phyloP scores from a whole-genome alignment of 2,329 filamentous ascomycete genomes.

The Chrysoporthe deuterocubensis region DNA sequence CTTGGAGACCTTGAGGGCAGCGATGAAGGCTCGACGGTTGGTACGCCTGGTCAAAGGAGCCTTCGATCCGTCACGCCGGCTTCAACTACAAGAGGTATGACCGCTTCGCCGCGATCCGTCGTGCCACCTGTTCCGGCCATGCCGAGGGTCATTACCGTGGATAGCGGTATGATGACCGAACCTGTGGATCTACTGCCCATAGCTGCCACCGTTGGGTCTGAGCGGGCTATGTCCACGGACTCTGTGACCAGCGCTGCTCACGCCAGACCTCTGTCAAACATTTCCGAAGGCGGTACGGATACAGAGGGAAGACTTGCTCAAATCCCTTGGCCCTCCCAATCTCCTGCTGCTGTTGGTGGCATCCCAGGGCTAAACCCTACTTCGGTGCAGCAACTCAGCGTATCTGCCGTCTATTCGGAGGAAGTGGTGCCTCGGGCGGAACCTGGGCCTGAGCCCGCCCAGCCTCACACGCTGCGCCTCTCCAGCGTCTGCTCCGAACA shows the following conservation, averaged over 20 bases:
- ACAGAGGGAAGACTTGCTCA: constrained; percentile 57
- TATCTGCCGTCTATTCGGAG: constrained; percentile 52
- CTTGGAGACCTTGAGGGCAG: constrained; percentile 79
- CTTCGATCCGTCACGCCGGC: constrained; percentile 53
- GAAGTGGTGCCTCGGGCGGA: constrained; percentile 44
- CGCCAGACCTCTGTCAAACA: constrained; percentile 48
- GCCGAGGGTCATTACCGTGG: constrained; percentile 60
- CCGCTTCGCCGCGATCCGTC: constrained; percentile 45
- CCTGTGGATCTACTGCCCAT: constrained; percentile 47
- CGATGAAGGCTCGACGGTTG: constrained; percentile 69
- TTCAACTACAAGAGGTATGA: constrained; percentile 47
- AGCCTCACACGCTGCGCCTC: constrained; percentile 40
- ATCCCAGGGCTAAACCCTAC: constrained; percentile 35
- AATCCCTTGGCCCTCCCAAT: constrained; percentile 58
- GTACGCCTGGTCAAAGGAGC: constrained; percentile 58
- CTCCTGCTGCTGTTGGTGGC: constrained; percentile 37
- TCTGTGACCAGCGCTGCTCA: constrained; percentile 38
- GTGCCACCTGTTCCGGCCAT: constrained; percentile 52
- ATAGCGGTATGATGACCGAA: constrained; percentile 65
- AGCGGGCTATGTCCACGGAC: constrained; percentile 47
- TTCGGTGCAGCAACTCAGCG: constrained; percentile 42
- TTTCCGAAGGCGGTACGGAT: constrained; percentile 58
- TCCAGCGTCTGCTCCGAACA: constrained; percentile 36
- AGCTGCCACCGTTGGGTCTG: constrained; percentile 42
- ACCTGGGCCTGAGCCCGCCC: constrained; percentile 40